Conservation (phyloP, 345 rosid genomes). For the Orychophragmus violaceus region DNA sequence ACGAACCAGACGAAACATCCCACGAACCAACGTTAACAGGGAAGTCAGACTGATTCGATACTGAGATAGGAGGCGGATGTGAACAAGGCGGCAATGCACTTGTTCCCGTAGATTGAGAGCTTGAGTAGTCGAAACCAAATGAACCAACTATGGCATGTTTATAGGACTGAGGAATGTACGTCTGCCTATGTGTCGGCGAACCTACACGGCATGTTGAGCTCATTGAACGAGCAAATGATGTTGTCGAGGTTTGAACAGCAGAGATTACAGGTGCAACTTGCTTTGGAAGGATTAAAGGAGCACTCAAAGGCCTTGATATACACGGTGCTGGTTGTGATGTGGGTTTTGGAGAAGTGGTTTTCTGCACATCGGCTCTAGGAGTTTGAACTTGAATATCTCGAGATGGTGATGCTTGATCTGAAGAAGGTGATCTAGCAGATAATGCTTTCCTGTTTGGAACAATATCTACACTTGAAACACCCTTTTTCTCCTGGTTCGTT, state of each 20-base stretch:
- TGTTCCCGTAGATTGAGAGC: constrained; percentile 41
- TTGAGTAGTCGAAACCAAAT: constrained; percentile 33
- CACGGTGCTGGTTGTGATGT: constrained; percentile 38
- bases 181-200: constrained; percentile 39
- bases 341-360: constrained; percentile 35
- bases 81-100: constrained; percentile 38
- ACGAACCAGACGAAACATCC: constrained; percentile 33
- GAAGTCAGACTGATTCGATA: constrained; percentile 38
- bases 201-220: constrained; percentile 78
- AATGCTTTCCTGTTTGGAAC: constrained; percentile 34
- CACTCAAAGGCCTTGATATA: constrained; percentile 78
- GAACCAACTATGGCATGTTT: constrained; percentile 61
- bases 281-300: constrained; percentile 56
- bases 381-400: constrained; percentile 32
- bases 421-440: constrained; percentile 34
- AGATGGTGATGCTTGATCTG: constrained; percentile 39
- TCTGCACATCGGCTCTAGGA: constrained; percentile 44
- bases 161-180: constrained; percentile 67
- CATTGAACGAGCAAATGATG: constrained; percentile 60
- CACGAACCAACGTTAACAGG: constrained; percentile 40
- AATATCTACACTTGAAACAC: constrained; percentile 30
- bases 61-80: constrained; percentile 39
- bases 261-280: constrained; percentile 51
- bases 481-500: constrained; percentile 42
- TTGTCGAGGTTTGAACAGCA: constrained; percentile 44